Percentiles rank a stretch among this genome's conserved stretches.
phyloP scores from a whole-genome alignment of 1,284 basidiomycete species.

The Ceratobasidium sp. region DNA sequence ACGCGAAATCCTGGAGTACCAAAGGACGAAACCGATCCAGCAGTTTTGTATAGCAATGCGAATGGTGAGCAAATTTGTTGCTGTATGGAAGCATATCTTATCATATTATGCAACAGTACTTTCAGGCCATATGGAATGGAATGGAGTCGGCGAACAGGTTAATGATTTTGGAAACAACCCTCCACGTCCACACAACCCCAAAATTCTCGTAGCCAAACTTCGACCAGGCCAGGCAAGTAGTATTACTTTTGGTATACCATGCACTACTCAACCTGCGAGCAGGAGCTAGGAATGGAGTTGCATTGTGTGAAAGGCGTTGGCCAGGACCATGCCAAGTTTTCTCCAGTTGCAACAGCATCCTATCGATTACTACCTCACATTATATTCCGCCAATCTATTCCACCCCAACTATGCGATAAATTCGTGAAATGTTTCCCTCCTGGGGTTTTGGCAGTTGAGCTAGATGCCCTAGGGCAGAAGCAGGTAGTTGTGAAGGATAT shows the following conservation, averaged over 20 bases:
- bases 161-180: constrained; percentile 53
- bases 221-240: constrained; percentile 71
- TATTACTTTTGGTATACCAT: not conserved
- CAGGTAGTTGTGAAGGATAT: constrained; percentile 62
- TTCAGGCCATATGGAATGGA: constrained; percentile 82
- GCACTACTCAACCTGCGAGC: constrained; percentile 45
- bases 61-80: constrained; percentile 50
- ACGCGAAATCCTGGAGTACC: constrained; percentile 60
- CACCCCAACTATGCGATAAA: constrained; percentile 66
- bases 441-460: constrained; percentile 79
- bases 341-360: constrained; percentile 95
- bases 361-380: constrained; percentile 93
- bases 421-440: constrained; percentile 89
- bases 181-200: constrained; percentile 76
- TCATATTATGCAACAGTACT: constrained; percentile 57
- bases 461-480: constrained; percentile 66
- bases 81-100: not conserved
- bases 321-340: constrained; percentile 97
- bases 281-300: constrained; percentile 82
- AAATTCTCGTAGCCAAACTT: constrained; percentile 94
- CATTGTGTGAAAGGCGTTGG: constrained; percentile 96
- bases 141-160: constrained; percentile 85
- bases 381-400: constrained; percentile 73
- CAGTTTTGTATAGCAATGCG: constrained; percentile 71
- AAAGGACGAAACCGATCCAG: constrained; percentile 66